phyloP scores from a whole-genome alignment of 257 asterid genomes.

The Scutellaria galericulata region DNA sequence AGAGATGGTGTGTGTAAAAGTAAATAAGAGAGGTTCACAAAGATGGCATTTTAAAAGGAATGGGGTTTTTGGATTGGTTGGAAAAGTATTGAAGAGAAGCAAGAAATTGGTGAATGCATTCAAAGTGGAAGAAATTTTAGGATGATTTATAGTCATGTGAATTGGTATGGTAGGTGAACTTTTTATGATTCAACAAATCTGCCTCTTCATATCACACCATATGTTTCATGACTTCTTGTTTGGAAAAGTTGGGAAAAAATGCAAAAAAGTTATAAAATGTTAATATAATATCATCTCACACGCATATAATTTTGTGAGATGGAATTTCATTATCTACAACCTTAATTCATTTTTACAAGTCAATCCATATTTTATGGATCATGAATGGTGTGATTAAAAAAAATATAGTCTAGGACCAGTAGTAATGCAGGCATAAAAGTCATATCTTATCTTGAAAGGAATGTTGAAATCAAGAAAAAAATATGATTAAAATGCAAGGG shows the following conservation, averaged over 20 bases:
- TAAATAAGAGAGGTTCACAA: constrained; percentile 13
- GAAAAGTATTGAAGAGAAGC: constrained; percentile 37
- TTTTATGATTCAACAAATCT: constrained; percentile 32
- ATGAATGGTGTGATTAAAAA: too few species aligned
- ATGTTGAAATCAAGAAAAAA: background rate
- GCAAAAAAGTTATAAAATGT: too few species aligned
- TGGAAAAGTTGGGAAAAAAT: constrained; percentile 3
- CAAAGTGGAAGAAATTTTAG: constrained; percentile 12
- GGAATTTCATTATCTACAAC: too few species aligned
- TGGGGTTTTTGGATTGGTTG: constrained; percentile 26
- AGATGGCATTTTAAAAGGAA: constrained; percentile 31
- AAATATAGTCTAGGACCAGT: too few species aligned
- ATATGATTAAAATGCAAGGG: background rate
- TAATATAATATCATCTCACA: too few species aligned
- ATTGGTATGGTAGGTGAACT: constrained; percentile 40
- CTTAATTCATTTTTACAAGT: background rate
- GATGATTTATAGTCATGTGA: constrained; percentile 46
- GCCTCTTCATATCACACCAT: constrained; percentile 9
- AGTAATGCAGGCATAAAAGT: background rate
- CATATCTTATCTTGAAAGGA: constrained; percentile 7
- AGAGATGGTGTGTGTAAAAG: background rate
- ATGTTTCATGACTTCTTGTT: constrained; percentile 29
- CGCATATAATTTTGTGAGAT: too few species aligned
- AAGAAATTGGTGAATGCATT: constrained; percentile 59
- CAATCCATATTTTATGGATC: too few species aligned